These are phyloP conservation scores for Phylloporus rhodoxanthus DNA, from an alignment of 768 basidiomycete genomes.

Conservation along the genomic window DNA sequence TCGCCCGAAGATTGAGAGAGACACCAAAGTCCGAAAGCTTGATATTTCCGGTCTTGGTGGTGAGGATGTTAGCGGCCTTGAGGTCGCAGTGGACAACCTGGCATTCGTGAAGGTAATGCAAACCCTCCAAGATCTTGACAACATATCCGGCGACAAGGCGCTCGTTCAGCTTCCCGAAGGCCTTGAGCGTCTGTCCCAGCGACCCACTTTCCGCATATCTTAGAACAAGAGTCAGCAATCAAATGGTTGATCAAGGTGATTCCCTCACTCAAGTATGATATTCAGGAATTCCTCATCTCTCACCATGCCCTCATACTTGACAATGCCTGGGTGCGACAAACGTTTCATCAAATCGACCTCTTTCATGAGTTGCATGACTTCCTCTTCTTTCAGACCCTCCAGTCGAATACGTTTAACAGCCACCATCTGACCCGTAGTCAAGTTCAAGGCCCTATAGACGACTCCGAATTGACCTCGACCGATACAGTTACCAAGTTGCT, in stretches of 20 bases:
- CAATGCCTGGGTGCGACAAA: constrained; percentile 89
- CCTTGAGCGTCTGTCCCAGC: constrained; percentile 84
- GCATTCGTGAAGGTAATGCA: constrained; percentile 85
- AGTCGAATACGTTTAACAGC: constrained; percentile 95
- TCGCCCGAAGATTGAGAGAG: constrained; percentile 87
- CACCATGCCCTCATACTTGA: constrained; percentile 96
- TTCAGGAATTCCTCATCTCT: constrained; percentile 83
- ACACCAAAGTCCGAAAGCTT: constrained; percentile 98
- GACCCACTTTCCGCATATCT: constrained; percentile 98
- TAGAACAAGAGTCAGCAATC: constrained; percentile 15
- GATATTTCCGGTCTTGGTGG: constrained; percentile 95
- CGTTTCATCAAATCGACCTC: constrained; percentile 93
- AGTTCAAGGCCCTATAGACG: constrained; percentile 90
- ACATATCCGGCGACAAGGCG: constrained; percentile 88
- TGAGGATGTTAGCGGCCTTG: constrained; percentile 98
- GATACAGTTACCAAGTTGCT: constrained; percentile 98
- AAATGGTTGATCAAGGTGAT: neutral
- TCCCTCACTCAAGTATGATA: constrained; percentile 86
- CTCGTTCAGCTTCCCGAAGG: constrained; percentile 93
- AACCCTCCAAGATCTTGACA: constrained; percentile 92
- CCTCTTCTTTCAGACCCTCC: constrained; percentile 85
- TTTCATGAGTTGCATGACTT: constrained; percentile 85
- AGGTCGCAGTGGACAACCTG: constrained; percentile 97
- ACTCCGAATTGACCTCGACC: constrained; percentile 96
- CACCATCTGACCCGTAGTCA: constrained; percentile 95